phyloP scores from a whole-genome alignment of 2,329 filamentous ascomycete species.

The Lasiodiplodia gonubiensis region DNA sequence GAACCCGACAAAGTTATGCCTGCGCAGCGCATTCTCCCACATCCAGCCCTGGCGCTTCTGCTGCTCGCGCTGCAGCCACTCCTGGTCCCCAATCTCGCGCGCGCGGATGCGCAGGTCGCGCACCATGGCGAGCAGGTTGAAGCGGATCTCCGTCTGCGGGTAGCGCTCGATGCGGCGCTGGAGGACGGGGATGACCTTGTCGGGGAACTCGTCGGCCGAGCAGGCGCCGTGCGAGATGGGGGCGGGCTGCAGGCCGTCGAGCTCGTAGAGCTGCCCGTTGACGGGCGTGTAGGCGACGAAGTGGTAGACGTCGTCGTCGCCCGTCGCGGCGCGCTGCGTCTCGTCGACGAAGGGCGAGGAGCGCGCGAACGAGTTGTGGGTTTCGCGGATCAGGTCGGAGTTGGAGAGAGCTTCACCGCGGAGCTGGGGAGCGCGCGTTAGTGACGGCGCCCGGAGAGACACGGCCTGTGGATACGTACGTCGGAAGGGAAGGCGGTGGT shows the following conservation, averaged over 20 bases:
- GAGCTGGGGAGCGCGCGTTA: slow-evolving; percentile 52
- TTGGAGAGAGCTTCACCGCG: slow-evolving; percentile 74
- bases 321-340: slow-evolving; percentile 73
- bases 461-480: slow-evolving; percentile 38
- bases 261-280: slow-evolving; percentile 82
- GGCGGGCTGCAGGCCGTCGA: slow-evolving; percentile 91
- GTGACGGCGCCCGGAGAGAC: not conserved
- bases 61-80: slow-evolving; percentile 79
- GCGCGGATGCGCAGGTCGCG: slow-evolving; percentile 79
- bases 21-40: slow-evolving; percentile 90
- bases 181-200: slow-evolving; percentile 84
- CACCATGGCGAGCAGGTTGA: slow-evolving; percentile 94
- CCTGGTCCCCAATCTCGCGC: slow-evolving; percentile 79
- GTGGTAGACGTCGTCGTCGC: slow-evolving; percentile 90
- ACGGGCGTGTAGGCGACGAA: slow-evolving; percentile 94
- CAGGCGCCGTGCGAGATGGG: slow-evolving; percentile 89
- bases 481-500: slow-evolving; percentile 77
- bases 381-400: slow-evolving; percentile 62
- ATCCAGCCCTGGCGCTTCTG: slow-evolving; percentile 84
- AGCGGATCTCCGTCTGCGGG: slow-evolving; percentile 84
- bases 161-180: slow-evolving; percentile 84
- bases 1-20: slow-evolving; percentile 97
- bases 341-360: slow-evolving; percentile 93
- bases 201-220: slow-evolving; percentile 71
- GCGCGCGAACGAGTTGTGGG: slow-evolving; percentile 89